phyloP scores from a whole-genome alignment of 768 basidiomycete genomes.

The Saitozyma sp. region DNA sequence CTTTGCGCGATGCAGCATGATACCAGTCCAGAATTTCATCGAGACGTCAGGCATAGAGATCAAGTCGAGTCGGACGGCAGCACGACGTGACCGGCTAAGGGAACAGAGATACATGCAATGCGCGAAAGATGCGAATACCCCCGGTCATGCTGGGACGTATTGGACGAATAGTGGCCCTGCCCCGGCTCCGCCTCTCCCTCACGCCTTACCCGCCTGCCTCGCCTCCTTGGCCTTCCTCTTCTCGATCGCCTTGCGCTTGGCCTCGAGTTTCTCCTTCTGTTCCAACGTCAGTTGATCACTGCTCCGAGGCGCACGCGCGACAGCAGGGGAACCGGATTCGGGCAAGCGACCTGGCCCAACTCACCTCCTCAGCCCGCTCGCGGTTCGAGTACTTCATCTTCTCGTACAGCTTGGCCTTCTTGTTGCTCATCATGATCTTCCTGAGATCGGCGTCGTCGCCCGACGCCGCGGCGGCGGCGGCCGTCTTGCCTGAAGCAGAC shows the following conservation, averaged over 20 bases:
- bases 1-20: no score
- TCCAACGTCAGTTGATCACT: background rate
- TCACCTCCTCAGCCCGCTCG: slow-evolving; percentile 75
- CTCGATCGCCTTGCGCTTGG: slow-evolving; percentile 61
- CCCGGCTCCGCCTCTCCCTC: background rate
- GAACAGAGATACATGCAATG: no score
- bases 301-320: background rate
- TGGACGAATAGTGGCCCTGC: no score
- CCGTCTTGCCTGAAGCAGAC: slow-evolving; percentile 51
- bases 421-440: slow-evolving; percentile 98
- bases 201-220: slow-evolving; percentile 30
- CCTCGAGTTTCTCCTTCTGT: slow-evolving; percentile 66
- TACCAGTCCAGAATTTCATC: no score
- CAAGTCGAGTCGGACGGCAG: no score
- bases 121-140: no score
- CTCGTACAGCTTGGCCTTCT: slow-evolving; percentile 88
- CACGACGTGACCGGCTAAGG: no score
- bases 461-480: slow-evolving; percentile 37
- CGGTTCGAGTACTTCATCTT: slow-evolving; percentile 84
- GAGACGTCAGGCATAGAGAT: no score
- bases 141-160: no score
- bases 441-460: slow-evolving; percentile 76
- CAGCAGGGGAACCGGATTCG: slow-evolving; percentile 2
- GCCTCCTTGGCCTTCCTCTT: slow-evolving; percentile 59
- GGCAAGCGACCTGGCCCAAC: slow-evolving; percentile 46